phyloP scores from a whole-genome alignment of 768 basidiomycete genomes.

The Panellus pusillus region DNA sequence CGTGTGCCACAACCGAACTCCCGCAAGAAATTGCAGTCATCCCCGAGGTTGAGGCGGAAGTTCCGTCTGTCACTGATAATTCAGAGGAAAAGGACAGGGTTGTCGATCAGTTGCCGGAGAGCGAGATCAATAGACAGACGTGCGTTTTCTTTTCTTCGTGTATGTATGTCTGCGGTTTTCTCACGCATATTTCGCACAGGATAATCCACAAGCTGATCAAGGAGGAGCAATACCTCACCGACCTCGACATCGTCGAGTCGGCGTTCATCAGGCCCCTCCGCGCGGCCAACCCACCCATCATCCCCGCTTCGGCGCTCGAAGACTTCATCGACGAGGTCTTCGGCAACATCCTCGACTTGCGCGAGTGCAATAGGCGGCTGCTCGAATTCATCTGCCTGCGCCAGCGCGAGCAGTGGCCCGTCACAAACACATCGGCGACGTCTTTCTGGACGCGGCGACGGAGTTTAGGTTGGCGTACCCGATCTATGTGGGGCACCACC shows the following conservation, averaged over 20 bases:
- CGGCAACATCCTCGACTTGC: conserved; percentile 81
- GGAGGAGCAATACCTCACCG: conserved; percentile 87
- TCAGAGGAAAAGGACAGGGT: conserved; percentile 19
- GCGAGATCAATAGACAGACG: conserved; percentile 84
- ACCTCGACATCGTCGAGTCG: conserved; percentile 80
- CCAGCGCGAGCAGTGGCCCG: conserved; percentile 79
- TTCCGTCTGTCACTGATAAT: background rate
- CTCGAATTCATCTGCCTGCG: conserved; percentile 85
- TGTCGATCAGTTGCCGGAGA: conserved; percentile 56
- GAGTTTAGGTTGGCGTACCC: conserved; percentile 89
- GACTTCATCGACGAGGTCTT: conserved; percentile 90
- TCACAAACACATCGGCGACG: conserved; percentile 86
- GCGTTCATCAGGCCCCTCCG: conserved; percentile 59
- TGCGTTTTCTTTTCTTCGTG: conserved; percentile 25
- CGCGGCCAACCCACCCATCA: conserved; percentile 39
- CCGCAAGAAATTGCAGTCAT: conserved; percentile 16
- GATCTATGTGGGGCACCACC: conserved; percentile 80
- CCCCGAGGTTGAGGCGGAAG: conserved; percentile 12
- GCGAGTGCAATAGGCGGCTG: conserved; percentile 76
- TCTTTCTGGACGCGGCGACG: conserved; percentile 83
- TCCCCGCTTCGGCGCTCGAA: conserved; percentile 57
- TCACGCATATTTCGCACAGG: no score
- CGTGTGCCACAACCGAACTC: conserved; percentile 3
- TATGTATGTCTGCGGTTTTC: no score
- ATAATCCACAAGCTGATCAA: conserved; percentile 87